Percentiles rank a stretch among this genome's conserved stretches.
Conservation (phyloP, 2,329 filamentous ascomycete species). For the Pestalotiopsis sp. region DNA sequence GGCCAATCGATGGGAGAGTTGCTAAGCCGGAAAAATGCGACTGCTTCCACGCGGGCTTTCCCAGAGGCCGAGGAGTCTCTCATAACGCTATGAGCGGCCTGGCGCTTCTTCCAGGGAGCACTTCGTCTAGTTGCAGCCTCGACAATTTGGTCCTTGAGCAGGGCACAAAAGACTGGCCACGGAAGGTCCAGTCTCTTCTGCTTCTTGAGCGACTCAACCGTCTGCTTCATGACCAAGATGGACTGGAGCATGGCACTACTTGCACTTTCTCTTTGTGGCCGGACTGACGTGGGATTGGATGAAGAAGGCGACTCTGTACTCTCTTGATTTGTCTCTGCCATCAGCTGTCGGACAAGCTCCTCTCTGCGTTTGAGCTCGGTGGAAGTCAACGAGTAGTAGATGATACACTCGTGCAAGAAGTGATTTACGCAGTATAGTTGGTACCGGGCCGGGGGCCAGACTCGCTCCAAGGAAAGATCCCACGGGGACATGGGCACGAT, state of each 20-base stretch:
- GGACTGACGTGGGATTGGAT: too few species aligned
- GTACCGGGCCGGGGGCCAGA: constrained; percentile 21
- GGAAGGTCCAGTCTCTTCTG: constrained; percentile 15
- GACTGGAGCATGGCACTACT: too few species aligned
- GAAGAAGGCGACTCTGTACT: background rate
- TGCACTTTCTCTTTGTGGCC: too few species aligned
- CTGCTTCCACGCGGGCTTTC: too few species aligned
- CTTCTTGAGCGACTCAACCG: constrained; percentile 8
- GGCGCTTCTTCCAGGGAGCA: constrained; percentile 1
- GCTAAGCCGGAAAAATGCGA: background rate
- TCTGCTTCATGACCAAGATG: constrained; percentile 10
- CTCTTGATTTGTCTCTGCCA: constrained; percentile 7
- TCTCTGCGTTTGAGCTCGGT: background rate
- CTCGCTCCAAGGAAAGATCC: constrained; percentile 7
- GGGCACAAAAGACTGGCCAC: constrained; percentile 13
- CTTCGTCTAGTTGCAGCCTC: background rate
- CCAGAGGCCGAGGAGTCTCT: too few species aligned
- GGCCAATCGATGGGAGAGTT: background rate
- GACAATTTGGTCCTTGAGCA: background rate
- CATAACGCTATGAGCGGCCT: background rate
- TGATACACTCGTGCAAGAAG: constrained; percentile 27
- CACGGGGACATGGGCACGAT: constrained; percentile 8
- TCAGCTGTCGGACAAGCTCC: background rate
- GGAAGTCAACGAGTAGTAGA: constrained; percentile 20
- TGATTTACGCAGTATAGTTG: constrained; percentile 28